Evolutionary conservation across 139 green algal species (phyloP).

Genomic region (Coelastrella sp.): DNA sequence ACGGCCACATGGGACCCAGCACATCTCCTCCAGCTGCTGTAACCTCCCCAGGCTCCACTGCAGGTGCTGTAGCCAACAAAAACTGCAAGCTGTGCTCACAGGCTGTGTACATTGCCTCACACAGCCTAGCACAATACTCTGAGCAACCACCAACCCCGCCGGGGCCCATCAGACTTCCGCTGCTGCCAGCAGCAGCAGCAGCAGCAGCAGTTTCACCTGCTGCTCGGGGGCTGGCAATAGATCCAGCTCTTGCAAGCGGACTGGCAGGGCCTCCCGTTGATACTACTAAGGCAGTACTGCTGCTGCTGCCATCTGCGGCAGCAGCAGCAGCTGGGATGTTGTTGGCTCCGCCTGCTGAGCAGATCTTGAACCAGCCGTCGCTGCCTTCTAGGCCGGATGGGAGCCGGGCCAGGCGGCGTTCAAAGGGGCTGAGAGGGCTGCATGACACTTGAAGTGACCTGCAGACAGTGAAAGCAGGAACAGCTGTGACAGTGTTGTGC

Average conservation of each 20-base stretch:
- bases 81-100: slow-evolving; percentile 10
- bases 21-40: neutral
- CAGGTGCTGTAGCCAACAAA: slow-evolving; percentile 22
- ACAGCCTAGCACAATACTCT: slow-evolving; percentile 34
- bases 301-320: neutral
- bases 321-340: neutral
- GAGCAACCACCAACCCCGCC: neutral
- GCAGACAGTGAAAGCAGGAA: neutral
- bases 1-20: slow-evolving; percentile 30
- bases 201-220: neutral
- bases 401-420: slow-evolving; percentile 28
- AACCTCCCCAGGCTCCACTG: slow-evolving; percentile 19
- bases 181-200: slow-evolving; percentile 21
- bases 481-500: neutral
- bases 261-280: neutral
- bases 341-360: slow-evolving; percentile 22
- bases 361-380: slow-evolving; percentile 45
- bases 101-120: slow-evolving; percentile 35
- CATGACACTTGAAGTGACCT: slow-evolving; percentile 24
- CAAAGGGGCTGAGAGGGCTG: slow-evolving; percentile 8
- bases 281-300: neutral
- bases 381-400: slow-evolving; percentile 20
- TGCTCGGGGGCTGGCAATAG: too few relatives aligned
- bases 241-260: neutral
- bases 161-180: too few relatives aligned